phyloP scores from a whole-genome alignment of 1,139 yeast species.

The Wickerhamomyces sp. region DNA sequence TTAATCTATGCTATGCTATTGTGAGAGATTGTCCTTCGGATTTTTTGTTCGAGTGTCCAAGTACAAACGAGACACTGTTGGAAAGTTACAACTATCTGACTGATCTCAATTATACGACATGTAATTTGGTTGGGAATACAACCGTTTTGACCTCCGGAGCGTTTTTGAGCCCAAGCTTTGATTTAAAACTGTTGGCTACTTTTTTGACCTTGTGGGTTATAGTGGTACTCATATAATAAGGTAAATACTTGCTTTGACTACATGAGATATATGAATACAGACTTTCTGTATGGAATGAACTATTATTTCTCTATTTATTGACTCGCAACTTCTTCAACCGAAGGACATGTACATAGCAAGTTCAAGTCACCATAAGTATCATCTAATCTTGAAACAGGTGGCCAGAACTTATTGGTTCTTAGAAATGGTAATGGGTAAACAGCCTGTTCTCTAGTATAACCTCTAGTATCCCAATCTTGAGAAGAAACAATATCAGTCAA shows the following conservation, averaged over 20 bases:
- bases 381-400: slow-evolving; percentile 85
- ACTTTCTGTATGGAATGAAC: too few relatives aligned
- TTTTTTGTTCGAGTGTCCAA: slow-evolving; percentile 73
- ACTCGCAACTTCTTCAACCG: slow-evolving; percentile 45
- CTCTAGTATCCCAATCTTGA: slow-evolving; percentile 73
- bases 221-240: too few relatives aligned
- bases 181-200: too few relatives aligned
- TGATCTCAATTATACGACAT: slow-evolving; percentile 31
- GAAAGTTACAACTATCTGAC: slow-evolving; percentile 47
- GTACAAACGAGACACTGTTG: slow-evolving; percentile 31
- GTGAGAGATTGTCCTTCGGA: slow-evolving; percentile 81
- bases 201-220: too few relatives aligned
- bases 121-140: slow-evolving; percentile 44
- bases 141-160: not conserved
- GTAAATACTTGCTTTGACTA: too few relatives aligned
- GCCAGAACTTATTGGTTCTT: slow-evolving; percentile 85
- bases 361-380: slow-evolving; percentile 94
- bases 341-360: slow-evolving; percentile 89
- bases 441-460: slow-evolving; percentile 89
- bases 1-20: slow-evolving; percentile 70
- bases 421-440: slow-evolving; percentile 83
- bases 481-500: slow-evolving; percentile 66
- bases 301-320: slow-evolving; percentile 2
- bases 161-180: too few relatives aligned
- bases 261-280: too few relatives aligned